Percentiles rank a stretch among this genome's conserved stretches.
These are phyloP conservation scores for Parmales sp. DNA, from an alignment of 108 stramenopile genomes.

Conservation along the genomic window DNA sequence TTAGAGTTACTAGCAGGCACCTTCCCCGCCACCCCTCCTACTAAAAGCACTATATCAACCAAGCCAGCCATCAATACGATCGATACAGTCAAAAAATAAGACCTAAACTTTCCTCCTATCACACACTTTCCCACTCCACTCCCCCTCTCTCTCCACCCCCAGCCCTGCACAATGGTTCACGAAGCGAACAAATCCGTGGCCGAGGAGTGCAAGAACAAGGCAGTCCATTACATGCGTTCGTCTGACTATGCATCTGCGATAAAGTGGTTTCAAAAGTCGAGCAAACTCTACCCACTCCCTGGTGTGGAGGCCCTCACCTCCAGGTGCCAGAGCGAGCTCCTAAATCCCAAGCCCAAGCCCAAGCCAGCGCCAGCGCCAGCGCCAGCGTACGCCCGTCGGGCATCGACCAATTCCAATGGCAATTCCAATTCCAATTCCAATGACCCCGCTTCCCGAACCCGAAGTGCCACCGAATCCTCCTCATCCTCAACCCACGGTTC, in stretches of 20 bases:
- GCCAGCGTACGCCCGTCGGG: background rate
- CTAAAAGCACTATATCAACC: too few species aligned
- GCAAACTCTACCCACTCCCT: constrained; percentile 73
- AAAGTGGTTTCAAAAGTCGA: constrained; percentile 74
- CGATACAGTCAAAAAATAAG: too few species aligned
- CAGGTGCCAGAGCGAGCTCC: constrained; percentile 48
- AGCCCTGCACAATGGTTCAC: too few species aligned
- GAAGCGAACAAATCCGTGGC: too few species aligned
- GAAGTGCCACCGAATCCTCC: background rate
- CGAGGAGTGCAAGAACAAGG: too few species aligned
- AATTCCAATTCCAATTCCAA: background rate
- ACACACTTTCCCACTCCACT: too few species aligned
- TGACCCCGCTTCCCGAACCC: background rate
- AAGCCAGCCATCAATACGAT: too few species aligned
- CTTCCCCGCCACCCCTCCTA: too few species aligned
- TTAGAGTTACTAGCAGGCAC: too few species aligned
- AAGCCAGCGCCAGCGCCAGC: constrained; percentile 1
- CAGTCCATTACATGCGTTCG: too few species aligned
- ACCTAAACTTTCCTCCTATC: too few species aligned
- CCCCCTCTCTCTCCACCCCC: too few species aligned
- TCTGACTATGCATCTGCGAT: constrained; percentile 65
- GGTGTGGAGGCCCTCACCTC: constrained; percentile 63
- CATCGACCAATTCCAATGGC: background rate
- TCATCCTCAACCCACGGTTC: constrained; percentile 9
- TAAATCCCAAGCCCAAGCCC: constrained; percentile 12